phyloP scores from a whole-genome alignment of 2,329 filamentous ascomycete species.

The Phyllosticta citriasiana region DNA sequence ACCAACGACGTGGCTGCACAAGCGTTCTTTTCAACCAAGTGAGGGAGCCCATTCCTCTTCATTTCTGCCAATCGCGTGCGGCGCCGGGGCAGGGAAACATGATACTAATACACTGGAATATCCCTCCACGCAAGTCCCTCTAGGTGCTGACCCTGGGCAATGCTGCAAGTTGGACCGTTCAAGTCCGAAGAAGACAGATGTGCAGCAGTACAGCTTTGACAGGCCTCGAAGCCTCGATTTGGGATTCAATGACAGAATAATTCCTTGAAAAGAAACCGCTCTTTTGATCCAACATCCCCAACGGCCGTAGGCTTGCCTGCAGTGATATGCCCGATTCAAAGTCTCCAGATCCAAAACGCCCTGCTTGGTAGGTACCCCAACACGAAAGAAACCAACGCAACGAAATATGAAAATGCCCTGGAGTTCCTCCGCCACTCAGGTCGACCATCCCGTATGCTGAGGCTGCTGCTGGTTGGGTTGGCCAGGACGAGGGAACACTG shows the following conservation, averaged over 20 bases:
- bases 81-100: background rate
- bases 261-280: background rate
- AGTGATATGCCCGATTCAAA: background rate
- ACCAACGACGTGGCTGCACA: background rate
- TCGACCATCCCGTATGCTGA: conserved; percentile 7
- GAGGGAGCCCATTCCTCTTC: background rate
- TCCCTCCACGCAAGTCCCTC: background rate
- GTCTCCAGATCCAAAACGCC: background rate
- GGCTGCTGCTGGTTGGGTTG: conserved; percentile 2
- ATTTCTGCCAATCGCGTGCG: background rate
- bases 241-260: background rate
- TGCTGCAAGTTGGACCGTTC: background rate
- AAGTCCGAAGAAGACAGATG: background rate
- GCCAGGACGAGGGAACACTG: conserved; percentile 63
- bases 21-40: background rate
- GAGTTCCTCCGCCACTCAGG: background rate
- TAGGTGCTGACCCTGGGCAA: background rate
- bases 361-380: conserved; percentile 5
- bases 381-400: background rate
- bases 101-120: background rate
- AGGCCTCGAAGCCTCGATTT: background rate
- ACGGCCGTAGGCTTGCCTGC: background rate
- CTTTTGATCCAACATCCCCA: background rate
- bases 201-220: background rate
- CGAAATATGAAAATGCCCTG: background rate